phyloP scores from a whole-genome alignment of 805 yeast genomes.

The Cyberlindnera misumaiensis region DNA sequence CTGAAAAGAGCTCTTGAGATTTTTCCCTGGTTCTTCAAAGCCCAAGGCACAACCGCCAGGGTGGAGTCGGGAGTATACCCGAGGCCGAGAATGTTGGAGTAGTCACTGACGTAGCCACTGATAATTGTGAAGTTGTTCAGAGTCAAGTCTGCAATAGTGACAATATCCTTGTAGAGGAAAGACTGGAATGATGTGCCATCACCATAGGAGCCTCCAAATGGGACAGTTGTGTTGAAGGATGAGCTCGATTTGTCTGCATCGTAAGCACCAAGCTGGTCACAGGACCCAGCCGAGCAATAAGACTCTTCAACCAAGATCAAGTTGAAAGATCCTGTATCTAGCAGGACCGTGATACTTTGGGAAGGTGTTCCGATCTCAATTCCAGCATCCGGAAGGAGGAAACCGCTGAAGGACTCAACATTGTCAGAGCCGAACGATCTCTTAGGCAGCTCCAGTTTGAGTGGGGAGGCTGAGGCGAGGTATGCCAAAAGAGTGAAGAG shows the following conservation, averaged over 20 bases:
- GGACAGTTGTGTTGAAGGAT: background rate
- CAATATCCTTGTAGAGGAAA: constrained; percentile 6
- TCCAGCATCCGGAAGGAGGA: constrained; percentile 2
- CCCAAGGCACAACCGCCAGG: constrained; percentile 1
- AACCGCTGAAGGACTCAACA: background rate
- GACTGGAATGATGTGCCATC: constrained; percentile 10
- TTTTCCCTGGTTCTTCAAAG: constrained; percentile 1
- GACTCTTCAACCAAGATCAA: constrained; percentile 4
- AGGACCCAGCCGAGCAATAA: constrained; percentile 2
- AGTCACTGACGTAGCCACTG: constrained; percentile 4
- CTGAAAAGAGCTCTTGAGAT: constrained; percentile 11
- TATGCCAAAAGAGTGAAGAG: background rate
- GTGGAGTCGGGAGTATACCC: constrained; percentile 1
- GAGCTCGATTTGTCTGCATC: constrained; percentile 4
- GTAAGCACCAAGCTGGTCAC: constrained; percentile 2
- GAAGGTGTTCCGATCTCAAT: constrained; percentile 14
- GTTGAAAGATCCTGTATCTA: constrained; percentile 19
- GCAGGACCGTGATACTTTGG: constrained; percentile 5
- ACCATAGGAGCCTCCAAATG: constrained; percentile 1
- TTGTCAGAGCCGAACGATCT: constrained; percentile 2
- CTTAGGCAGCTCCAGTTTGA: constrained; percentile 4
- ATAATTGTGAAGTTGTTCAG: constrained; percentile 3
- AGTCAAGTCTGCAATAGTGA: constrained; percentile 6
- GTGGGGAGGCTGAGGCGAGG: constrained; percentile 1
- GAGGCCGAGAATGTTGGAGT: constrained; percentile 10